Evolutionary conservation across 306 rosid species (phyloP), one percentile per base, ranked within the genome.

Genomic region (Begonia masoniana): DNA sequence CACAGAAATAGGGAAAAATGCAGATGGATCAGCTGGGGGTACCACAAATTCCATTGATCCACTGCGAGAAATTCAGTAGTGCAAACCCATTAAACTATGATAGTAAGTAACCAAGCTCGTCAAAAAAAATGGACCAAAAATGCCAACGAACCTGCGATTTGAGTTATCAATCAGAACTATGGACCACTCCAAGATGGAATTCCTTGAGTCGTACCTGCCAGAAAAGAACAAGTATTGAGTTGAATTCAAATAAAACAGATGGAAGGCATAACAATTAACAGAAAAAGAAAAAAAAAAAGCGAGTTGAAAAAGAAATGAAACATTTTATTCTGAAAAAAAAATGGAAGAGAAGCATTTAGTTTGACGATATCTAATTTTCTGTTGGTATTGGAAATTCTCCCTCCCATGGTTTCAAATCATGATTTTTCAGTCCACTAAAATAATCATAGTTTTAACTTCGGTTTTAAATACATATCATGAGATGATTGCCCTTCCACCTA

Each of bases 41-140:
- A 91, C 94, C 61, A 85, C 96, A 64, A 91, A 91, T 68, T 85
- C 95, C 94, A 85, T 63, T 2, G 96, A 82, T 52, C 97, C 96
- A 71, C 97, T 91, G 85, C 67, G 66, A 78, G 62, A 50, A 43
- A 41, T 52, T 58, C 26, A 47, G 42, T 16, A 19, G 55, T 61
- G n/a, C 41, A 17, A 36, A 56, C 31, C 43, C 16, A 4, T 12
- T 15, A 54, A 58, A 50, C 16, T 54, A 43, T 47, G 45, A 41
- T 9, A 54, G 50, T 49, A 50, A 5, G 15, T 10, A 35, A 67
- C 12, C 43, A 13, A 42, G 47, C 42, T 9, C 2, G 5, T 11
- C 5, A 49, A 15, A 35, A 13, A 48, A 12, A 41, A 36, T 3
- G 12, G 50, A 47, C 13, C 10, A 15, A 49, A n/a, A 49, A 14